A percentile compares a stretch with the other conserved stretches of the same genome.
Evolutionary conservation across 306 rosid species (phyloP).

Genomic region (Citrullus amarus): DNA sequence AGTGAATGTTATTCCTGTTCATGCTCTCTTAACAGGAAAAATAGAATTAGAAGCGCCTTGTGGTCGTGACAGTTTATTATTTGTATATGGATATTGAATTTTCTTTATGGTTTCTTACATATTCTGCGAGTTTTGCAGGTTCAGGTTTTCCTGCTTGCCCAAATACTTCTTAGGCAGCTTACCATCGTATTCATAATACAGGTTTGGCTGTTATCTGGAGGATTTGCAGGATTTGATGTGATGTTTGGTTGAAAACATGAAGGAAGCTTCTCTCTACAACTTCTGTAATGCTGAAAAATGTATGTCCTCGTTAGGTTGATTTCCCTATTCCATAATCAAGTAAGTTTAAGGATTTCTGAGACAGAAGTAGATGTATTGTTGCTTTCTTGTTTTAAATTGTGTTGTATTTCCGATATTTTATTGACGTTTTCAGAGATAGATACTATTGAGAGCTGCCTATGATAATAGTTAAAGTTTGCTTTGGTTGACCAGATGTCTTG

Average conservation of each 20-base stretch:
- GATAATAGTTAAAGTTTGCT: not conserved
- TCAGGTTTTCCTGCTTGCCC: constrained; percentile 24
- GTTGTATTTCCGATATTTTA: not conserved
- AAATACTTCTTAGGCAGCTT: constrained; percentile 22
- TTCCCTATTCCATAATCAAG: not conserved
- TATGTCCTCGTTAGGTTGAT: not conserved
- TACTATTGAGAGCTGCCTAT: not conserved
- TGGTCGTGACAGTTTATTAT: not conserved
- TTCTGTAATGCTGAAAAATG: not conserved
- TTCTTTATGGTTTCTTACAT: constrained; percentile 11
- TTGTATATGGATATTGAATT: constrained; percentile 14
- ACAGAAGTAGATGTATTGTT: not conserved
- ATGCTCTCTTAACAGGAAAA: not conserved
- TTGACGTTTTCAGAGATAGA: not conserved
- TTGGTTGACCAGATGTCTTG: not conserved
- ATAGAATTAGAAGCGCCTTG: not conserved
- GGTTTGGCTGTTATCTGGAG: constrained; percentile 27
- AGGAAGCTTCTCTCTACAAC: not conserved
- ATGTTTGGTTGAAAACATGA: constrained; percentile 13
- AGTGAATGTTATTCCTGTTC: not conserved
- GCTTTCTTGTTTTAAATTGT: not conserved
- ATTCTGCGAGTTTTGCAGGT: constrained; percentile 24
- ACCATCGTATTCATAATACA: constrained; percentile 23
- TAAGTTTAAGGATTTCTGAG: not conserved
- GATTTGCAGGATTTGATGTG: constrained; percentile 13